These are phyloP conservation scores for Tylopilus sp. DNA, from an alignment of 1,284 basidiomycete species.

Conservation along the genomic window DNA sequence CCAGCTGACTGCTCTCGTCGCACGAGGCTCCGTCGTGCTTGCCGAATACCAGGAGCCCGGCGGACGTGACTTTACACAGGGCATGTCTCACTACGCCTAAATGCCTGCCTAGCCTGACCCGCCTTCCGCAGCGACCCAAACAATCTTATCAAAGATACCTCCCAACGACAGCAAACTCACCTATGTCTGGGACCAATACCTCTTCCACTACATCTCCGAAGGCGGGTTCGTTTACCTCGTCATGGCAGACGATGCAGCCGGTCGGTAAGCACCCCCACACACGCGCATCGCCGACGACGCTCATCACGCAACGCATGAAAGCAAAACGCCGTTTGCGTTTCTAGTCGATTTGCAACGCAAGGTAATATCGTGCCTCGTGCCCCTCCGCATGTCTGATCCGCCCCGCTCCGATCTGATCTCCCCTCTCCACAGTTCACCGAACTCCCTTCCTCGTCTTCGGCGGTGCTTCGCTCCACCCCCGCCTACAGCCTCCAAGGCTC, in stretches of 20 bases:
- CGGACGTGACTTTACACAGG: constrained; percentile 87
- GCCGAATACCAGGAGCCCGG: constrained; percentile 83
- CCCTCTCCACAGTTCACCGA: constrained; percentile 67
- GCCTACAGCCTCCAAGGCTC: constrained; percentile 76
- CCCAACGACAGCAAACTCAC: constrained; percentile 95
- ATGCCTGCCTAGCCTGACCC: constrained; percentile 12
- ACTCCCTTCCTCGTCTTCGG: constrained; percentile 61
- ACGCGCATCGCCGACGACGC: neutral
- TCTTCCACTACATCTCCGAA: constrained; percentile 96
- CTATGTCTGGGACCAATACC: constrained; percentile 95
- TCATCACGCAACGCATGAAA: constrained; percentile 36
- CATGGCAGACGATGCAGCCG: constrained; percentile 93
- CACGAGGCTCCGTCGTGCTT: constrained; percentile 82
- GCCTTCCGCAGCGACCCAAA: constrained; percentile 77
- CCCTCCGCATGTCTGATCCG: constrained; percentile 7
- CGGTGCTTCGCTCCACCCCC: constrained; percentile 51
- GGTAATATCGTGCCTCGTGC: constrained; percentile 47
- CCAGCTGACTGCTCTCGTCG: constrained; percentile 89
- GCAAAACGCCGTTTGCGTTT: constrained; percentile 95
- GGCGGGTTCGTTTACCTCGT: constrained; percentile 90
- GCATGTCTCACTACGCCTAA: constrained; percentile 48
- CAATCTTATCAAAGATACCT: constrained; percentile 95
- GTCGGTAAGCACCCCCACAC: constrained; percentile 68
- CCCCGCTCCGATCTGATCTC: neutral
- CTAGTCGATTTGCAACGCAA: constrained; percentile 87